Conservation (phyloP, 2,329 filamentous ascomycete species). For the Didymellaceae sp. region DNA sequence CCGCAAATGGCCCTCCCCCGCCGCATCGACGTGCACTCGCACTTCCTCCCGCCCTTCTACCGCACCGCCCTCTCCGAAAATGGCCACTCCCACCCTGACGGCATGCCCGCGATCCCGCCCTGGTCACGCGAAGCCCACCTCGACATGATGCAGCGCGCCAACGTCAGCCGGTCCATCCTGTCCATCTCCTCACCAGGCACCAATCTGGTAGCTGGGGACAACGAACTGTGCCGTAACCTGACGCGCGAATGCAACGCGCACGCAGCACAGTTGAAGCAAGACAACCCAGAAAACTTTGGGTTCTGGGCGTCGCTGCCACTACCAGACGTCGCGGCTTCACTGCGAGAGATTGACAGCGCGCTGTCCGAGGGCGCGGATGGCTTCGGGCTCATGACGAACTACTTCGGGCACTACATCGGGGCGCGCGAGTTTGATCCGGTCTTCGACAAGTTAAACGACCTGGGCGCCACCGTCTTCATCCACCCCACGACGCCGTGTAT, state of each 20-base stretch:
- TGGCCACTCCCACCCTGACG: slow-evolving; percentile 55
- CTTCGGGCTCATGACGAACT: slow-evolving; percentile 60
- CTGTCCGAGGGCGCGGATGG: slow-evolving; percentile 58
- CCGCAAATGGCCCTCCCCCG: slow-evolving; percentile 31
- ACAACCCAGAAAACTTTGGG: slow-evolving; percentile 53
- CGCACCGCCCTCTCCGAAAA: slow-evolving; percentile 49
- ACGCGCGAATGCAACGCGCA: slow-evolving; percentile 52
- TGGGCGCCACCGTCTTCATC: slow-evolving; percentile 59
- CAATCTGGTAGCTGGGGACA: slow-evolving; percentile 52
- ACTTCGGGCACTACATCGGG: slow-evolving; percentile 61
- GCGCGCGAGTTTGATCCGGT: slow-evolving; percentile 54
- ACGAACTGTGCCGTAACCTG: slow-evolving; percentile 45
- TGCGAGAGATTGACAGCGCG: slow-evolving; percentile 57
- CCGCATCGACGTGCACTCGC: slow-evolving; percentile 58
- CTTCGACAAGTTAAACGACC: slow-evolving; percentile 56
- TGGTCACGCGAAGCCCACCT: slow-evolving; percentile 59
- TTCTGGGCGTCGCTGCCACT: slow-evolving; percentile 63
- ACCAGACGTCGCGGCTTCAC: slow-evolving; percentile 55
- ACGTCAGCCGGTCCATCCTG: slow-evolving; percentile 61
- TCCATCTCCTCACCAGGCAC: slow-evolving; percentile 63
- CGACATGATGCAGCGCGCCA: slow-evolving; percentile 57
- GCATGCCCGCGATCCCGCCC: slow-evolving; percentile 56
- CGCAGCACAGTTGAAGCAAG: slow-evolving; percentile 49
- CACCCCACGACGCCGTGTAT: slow-evolving; percentile 61
- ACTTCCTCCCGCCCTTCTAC: slow-evolving; percentile 56